A percentile compares a stretch with the other conserved stretches of the same genome.
phyloP scores from a whole-genome alignment of 2,329 filamentous ascomycete genomes.

The Emergomyces orientalis region DNA sequence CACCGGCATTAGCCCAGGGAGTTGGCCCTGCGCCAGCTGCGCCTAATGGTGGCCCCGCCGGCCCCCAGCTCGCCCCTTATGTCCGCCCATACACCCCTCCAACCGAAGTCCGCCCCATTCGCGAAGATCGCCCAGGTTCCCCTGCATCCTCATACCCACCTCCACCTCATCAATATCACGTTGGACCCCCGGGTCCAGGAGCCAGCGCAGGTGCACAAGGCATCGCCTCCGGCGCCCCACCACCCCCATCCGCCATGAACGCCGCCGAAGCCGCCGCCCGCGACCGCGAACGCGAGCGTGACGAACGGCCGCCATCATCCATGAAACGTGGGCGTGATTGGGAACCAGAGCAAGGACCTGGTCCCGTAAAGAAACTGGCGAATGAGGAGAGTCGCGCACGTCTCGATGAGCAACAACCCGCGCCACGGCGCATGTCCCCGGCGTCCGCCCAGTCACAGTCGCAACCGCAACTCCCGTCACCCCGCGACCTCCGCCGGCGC shows the following conservation, averaged over 20 bases:
- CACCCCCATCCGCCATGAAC: conserved; percentile 55
- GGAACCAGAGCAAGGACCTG: conserved; percentile 63
- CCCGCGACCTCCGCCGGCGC: conserved; percentile 59
- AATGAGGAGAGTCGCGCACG: conserved; percentile 82
- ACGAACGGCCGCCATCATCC: conserved; percentile 63
- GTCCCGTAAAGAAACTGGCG: conserved; percentile 64
- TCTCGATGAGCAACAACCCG: conserved; percentile 62
- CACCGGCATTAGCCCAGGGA: conserved; percentile 37
- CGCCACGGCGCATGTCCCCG: conserved; percentile 62
- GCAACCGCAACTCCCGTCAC: conserved; percentile 48
- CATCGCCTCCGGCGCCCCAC: conserved; percentile 60
- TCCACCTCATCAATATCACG: conserved; percentile 68
- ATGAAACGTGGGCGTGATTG: conserved; percentile 85
- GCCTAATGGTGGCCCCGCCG: conserved; percentile 47
- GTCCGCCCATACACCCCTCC: conserved; percentile 66
- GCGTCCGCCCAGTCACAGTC: conserved; percentile 7
- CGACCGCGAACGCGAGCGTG: conserved; percentile 43
- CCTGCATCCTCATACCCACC: conserved; percentile 78
- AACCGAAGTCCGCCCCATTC: conserved; percentile 70
- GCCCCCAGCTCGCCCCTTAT: conserved; percentile 61
- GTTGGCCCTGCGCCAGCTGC: conserved; percentile 44
- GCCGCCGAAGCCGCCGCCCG: conserved; percentile 60
- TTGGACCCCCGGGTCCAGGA: conserved; percentile 38
- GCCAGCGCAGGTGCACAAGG: conserved; percentile 40
- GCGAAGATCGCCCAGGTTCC: conserved; percentile 83